phyloP scores from a whole-genome alignment of 306 rosid genomes.

The Cucumis sativus region Cucumber_9930_V3 NC_026660.2:1816501-1817000 shows the following conservation, averaged over 20 bases:
- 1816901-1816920: not conserved
- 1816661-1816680: not conserved
- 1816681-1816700: not conserved
- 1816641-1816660: not conserved
- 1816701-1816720: slow-evolving; percentile 35
- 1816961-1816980: not conserved
- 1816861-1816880: not conserved
- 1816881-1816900: not conserved
- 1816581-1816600: not conserved
- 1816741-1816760: slow-evolving; percentile 96
- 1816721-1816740: slow-evolving; percentile 92
- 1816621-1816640: not conserved
- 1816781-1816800: slow-evolving; percentile 93
- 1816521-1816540: slow-evolving; percentile 53
- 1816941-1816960: not conserved
- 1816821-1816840: not conserved
- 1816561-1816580: not conserved
- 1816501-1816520: slow-evolving; percentile 67
- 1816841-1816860: not conserved
- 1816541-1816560: slow-evolving; percentile 15
- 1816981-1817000: not conserved
- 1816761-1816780: slow-evolving; percentile 92
- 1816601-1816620: not conserved
- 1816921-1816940: not conserved
- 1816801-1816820: slow-evolving; percentile 95